These are phyloP conservation scores for Fragaria nilgerrensis DNA, from an alignment of 306 rosid species.

Conservation along the genomic window DNA sequence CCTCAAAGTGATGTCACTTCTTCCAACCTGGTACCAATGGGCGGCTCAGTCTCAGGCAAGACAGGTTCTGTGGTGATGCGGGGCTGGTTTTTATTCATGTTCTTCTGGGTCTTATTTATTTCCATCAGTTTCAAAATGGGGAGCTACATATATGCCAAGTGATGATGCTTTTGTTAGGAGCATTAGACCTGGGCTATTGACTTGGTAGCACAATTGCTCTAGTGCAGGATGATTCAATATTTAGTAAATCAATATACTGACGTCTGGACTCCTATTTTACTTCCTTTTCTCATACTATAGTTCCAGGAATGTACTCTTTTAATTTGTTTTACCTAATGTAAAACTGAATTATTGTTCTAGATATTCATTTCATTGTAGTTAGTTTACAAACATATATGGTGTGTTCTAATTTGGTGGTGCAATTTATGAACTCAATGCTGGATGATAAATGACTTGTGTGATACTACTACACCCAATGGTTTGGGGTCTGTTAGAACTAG, in stretches of 20 bases:
- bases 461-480: neutral
- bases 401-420: neutral
- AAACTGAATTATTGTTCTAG: neutral
- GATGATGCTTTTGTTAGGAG: conserved; percentile 27
- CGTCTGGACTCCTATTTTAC: neutral
- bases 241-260: conserved; percentile 33
- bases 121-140: conserved; percentile 67
- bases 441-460: neutral
- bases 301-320: conserved; percentile 1
- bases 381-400: neutral
- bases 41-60: conserved; percentile 50
- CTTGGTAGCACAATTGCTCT: neutral
- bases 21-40: conserved; percentile 36
- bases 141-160: conserved; percentile 51
- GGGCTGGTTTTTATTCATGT: conserved; percentile 61
- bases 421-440: neutral
- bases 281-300: neutral
- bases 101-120: conserved; percentile 64
- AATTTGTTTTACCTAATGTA: neutral
- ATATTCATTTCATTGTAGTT: neutral
- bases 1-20: conserved; percentile 32
- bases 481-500: neutral
- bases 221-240: conserved; percentile 23
- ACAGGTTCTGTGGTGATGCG: conserved; percentile 49
- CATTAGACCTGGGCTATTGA: conserved; percentile 1